phyloP scores from a whole-genome alignment of 345 rosid species.

The Euphorbia peplus region DNA sequence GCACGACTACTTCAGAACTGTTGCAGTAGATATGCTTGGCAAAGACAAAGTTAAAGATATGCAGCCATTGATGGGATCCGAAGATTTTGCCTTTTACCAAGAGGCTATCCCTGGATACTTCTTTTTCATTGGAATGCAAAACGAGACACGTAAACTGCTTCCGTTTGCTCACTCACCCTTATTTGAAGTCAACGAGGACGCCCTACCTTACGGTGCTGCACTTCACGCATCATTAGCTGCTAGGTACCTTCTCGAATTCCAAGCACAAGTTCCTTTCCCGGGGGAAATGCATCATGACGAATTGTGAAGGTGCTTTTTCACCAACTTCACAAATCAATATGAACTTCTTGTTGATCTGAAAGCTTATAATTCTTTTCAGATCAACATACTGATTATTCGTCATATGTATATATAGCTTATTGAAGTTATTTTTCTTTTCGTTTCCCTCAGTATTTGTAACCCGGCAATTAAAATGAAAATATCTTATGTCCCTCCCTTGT shows the following conservation, averaged over 20 bases:
- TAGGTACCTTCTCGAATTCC: slow-evolving; percentile 46
- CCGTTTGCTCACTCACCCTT: slow-evolving; percentile 51
- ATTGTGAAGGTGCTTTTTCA: slow-evolving; percentile 33
- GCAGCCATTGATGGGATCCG: slow-evolving; percentile 83
- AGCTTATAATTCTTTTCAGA: neutral
- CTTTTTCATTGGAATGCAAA: slow-evolving; percentile 62
- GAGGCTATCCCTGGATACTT: slow-evolving; percentile 73
- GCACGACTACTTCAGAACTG: slow-evolving; percentile 49
- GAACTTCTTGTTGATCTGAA: neutral
- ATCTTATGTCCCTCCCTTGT: neutral
- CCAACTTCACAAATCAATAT: neutral
- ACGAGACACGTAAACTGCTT: slow-evolving; percentile 36
- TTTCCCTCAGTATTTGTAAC: neutral
- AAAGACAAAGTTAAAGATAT: slow-evolving; percentile 40
- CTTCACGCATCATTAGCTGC: slow-evolving; percentile 84
- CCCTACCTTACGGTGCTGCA: slow-evolving; percentile 81
- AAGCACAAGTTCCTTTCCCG: slow-evolving; percentile 23
- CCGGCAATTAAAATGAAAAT: neutral
- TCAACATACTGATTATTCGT: neutral
- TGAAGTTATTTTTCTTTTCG: neutral
- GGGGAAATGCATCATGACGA: slow-evolving; percentile 48
- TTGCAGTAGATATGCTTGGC: slow-evolving; percentile 69
- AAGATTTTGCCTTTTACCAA: slow-evolving; percentile 86
- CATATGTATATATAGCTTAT: neutral
- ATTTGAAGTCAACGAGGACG: slow-evolving; percentile 65